These are phyloP conservation scores for Aspergillus taichungensis DNA, from an alignment of 495 filamentous ascomycete genomes.

Conservation along the genomic window DNA sequence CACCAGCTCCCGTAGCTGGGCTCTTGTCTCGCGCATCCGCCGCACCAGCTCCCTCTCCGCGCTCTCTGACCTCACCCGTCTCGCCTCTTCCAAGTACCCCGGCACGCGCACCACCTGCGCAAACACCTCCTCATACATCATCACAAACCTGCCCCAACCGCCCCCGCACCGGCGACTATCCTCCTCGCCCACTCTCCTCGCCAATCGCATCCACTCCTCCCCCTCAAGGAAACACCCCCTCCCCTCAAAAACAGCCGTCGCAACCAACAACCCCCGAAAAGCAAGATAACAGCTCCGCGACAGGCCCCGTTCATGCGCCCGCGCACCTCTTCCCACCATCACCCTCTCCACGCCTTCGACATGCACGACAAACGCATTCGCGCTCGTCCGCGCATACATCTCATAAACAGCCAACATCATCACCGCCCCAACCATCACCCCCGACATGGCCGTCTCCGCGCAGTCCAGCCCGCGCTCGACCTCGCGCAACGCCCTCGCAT, in stretches of 20 bases:
- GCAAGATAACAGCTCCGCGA: conserved; percentile 22
- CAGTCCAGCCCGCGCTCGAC: conserved; percentile 15
- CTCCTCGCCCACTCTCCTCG: conserved; percentile 14
- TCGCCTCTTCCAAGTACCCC: neutral
- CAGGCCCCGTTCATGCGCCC: conserved; percentile 12
- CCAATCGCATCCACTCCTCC: conserved; percentile 20
- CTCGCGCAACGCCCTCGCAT: conserved; percentile 18
- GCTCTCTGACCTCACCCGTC: neutral
- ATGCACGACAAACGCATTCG: conserved; percentile 25
- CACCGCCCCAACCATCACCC: conserved; percentile 23
- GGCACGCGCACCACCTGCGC: conserved; percentile 15
- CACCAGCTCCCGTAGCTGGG: neutral
- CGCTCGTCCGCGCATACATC: conserved; percentile 26
- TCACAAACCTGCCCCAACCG: conserved; percentile 16
- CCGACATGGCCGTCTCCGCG: conserved; percentile 15
- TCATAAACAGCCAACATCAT: conserved; percentile 32
- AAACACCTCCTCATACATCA: conserved; percentile 15
- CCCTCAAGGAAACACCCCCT: conserved; percentile 25
- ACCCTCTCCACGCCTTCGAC: conserved; percentile 20
- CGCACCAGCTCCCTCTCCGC: neutral
- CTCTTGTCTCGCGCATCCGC: neutral
- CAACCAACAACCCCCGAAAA: conserved; percentile 26
- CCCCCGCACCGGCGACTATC: conserved; percentile 16
- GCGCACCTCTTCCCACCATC: conserved; percentile 21
- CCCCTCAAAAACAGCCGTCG: conserved; percentile 19